Conservation (phyloP, 2,329 filamentous ascomycete genomes). For the Stachybotrys chlorohalonatus region DNA sequence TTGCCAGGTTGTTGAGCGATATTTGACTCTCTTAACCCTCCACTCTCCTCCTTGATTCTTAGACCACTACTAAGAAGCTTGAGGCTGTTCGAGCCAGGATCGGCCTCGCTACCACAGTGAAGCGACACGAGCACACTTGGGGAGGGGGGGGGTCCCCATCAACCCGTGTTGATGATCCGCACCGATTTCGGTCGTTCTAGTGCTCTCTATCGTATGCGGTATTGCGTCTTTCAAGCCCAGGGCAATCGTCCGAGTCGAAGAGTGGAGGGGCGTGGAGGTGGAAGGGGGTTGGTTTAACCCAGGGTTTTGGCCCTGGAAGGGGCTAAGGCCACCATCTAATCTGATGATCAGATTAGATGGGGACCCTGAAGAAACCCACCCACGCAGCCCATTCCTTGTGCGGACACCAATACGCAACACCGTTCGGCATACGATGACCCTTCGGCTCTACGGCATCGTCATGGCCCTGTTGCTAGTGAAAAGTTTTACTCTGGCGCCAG, state of each 20-base stretch:
- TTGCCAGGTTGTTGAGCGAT: too few relatives aligned
- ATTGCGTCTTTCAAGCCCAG: conserved; percentile 1
- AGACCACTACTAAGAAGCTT: too few relatives aligned
- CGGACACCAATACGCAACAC: background rate
- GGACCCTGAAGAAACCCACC: background rate
- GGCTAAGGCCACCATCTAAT: conserved; percentile 23
- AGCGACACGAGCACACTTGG: background rate
- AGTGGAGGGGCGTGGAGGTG: conserved; percentile 1
- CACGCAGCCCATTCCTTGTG: too few relatives aligned
- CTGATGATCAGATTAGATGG: conserved; percentile 36
- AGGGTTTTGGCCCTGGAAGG: background rate
- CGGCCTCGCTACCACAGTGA: background rate
- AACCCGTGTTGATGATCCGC: background rate
- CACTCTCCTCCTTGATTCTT: too few relatives aligned
- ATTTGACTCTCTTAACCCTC: too few relatives aligned
- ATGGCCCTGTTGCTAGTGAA: background rate
- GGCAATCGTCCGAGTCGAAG: conserved; percentile 3
- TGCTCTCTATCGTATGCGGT: background rate
- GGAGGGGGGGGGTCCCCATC: too few relatives aligned
- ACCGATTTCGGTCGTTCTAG: background rate
- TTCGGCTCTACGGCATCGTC: background rate
- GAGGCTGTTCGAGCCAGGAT: too few relatives aligned
- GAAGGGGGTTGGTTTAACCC: conserved; percentile 12
- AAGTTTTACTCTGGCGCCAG: background rate
- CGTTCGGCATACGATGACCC: background rate